phyloP scores from a whole-genome alignment of 768 basidiomycete species.

The Lactarius psammicola region DNA sequence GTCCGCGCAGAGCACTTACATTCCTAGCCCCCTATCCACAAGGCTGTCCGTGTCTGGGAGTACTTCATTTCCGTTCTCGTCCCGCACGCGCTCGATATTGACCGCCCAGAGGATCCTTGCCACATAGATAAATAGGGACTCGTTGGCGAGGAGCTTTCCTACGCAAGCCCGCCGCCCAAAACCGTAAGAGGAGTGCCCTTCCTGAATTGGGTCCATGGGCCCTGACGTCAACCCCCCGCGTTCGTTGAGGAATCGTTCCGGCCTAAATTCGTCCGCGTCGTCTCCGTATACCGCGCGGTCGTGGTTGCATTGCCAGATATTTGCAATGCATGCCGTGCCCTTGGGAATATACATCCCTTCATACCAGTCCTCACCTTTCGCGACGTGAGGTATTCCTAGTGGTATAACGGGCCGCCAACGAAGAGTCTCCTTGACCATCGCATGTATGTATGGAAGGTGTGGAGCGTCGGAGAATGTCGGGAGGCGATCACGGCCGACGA shows the following conservation, averaged over 20 bases:
- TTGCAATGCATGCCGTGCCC: conserved; percentile 37
- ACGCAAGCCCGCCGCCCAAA: conserved; percentile 28
- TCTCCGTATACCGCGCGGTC: conserved; percentile 15
- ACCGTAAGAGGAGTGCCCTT: conserved; percentile 23
- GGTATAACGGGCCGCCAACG: conserved; percentile 8
- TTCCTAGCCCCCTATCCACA: conserved; percentile 6
- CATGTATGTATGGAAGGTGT: conserved; percentile 26
- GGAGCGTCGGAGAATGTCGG: conserved; percentile 25
- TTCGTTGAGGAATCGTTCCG: conserved; percentile 24
- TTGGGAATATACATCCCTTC: conserved; percentile 36
- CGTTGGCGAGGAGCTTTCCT: conserved; percentile 25
- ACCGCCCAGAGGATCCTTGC: conserved; percentile 28
- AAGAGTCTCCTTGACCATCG: conserved; percentile 26
- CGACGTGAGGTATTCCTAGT: background rate
- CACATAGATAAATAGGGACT: conserved; percentile 28
- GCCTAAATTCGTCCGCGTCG: conserved; percentile 27
- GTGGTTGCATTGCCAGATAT: conserved; percentile 23
- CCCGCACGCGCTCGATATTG: conserved; percentile 19
- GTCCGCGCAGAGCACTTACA: conserved; percentile 15
- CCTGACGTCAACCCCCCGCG: background rate
- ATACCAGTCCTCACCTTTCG: conserved; percentile 34
- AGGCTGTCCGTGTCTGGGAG: conserved; percentile 1
- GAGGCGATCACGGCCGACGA: conserved; percentile 24
- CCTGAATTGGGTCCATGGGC: background rate
- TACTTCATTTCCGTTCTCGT: conserved; percentile 13